Conservation (phyloP, 768 basidiomycete genomes). For the Boletus sensibilis region DNA sequence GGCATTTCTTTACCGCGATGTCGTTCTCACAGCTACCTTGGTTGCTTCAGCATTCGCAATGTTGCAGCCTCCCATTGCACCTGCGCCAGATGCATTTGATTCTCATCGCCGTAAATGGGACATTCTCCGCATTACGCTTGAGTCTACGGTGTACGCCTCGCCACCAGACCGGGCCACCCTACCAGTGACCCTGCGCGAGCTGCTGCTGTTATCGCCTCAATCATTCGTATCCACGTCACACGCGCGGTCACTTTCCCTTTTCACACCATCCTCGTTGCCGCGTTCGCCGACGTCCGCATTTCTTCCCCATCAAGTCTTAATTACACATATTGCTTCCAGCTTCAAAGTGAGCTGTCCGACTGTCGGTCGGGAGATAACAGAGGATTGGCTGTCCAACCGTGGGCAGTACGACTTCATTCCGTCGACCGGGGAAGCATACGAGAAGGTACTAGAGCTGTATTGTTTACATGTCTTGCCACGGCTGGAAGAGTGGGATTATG, state of each 20-base stretch:
- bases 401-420: slow-evolving; percentile 35
- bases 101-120: slow-evolving; percentile 79
- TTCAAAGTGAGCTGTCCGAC: slow-evolving; percentile 63
- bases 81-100: slow-evolving; percentile 40
- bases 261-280: slow-evolving; percentile 49
- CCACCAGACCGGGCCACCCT: slow-evolving; percentile 41
- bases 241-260: slow-evolving; percentile 64
- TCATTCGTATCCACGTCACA: slow-evolving; percentile 56
- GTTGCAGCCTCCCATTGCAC: slow-evolving; percentile 42
- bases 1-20: slow-evolving; percentile 75
- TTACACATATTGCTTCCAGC: slow-evolving; percentile 68
- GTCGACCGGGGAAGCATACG: slow-evolving; percentile 55
- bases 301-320: slow-evolving; percentile 67
- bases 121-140: slow-evolving; percentile 79
- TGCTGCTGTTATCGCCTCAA: slow-evolving; percentile 57
- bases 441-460: slow-evolving; percentile 75
- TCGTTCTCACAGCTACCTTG: slow-evolving; percentile 62
- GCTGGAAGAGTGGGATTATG: slow-evolving; percentile 78
- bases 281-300: slow-evolving; percentile 48
- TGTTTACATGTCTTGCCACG: slow-evolving; percentile 70
- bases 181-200: slow-evolving; percentile 51
- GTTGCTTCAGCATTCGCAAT: slow-evolving; percentile 67
- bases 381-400: slow-evolving; percentile 74
- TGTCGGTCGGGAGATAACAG: slow-evolving; percentile 62
- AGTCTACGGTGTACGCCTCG: slow-evolving; percentile 67